Conservation (phyloP, 2,329 filamentous ascomycete species). For the Paraphoma chrysanthemicola region DNA sequence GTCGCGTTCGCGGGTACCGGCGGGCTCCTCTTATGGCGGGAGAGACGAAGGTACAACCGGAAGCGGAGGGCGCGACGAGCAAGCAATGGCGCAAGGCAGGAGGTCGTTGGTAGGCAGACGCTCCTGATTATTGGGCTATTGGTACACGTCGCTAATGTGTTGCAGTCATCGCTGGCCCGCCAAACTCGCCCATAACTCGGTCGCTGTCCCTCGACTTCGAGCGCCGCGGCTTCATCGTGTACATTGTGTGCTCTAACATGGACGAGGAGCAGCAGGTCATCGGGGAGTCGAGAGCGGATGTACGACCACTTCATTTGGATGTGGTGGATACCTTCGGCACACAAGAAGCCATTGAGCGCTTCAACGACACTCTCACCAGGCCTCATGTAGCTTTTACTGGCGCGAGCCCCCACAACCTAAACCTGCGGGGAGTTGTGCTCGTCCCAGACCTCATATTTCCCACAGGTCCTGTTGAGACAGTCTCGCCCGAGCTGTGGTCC, state of each 20-base stretch:
- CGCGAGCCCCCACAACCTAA: constrained; percentile 76
- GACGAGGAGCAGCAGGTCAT: constrained; percentile 85
- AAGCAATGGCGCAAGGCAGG: constrained; percentile 81
- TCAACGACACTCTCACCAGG: constrained; percentile 73
- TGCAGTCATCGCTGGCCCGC: constrained; percentile 85
- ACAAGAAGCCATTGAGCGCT: constrained; percentile 73
- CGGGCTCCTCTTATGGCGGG: constrained; percentile 64
- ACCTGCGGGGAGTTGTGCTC: constrained; percentile 80
- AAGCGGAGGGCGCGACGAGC: constrained; percentile 80
- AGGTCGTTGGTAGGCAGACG: constrained; percentile 68
- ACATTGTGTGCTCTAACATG: constrained; percentile 81
- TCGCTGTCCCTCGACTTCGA: constrained; percentile 87
- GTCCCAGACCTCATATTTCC: constrained; percentile 82
- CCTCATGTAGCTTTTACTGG: constrained; percentile 79
- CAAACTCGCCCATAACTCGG: constrained; percentile 81
- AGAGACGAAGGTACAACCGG: constrained; percentile 64
- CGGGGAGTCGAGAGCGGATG: constrained; percentile 77
- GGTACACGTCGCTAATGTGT: constrained; percentile 9
- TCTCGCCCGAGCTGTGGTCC: constrained; percentile 82
- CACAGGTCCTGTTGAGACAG: constrained; percentile 82
- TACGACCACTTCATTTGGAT: constrained; percentile 82
- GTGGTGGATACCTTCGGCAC: constrained; percentile 77
- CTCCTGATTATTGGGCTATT: not conserved
- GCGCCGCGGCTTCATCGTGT: constrained; percentile 90
- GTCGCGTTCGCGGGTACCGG: constrained; percentile 74